These are phyloP conservation scores for Bacidia rubella DNA, from an alignment of 495 filamentous ascomycete species.

Conservation along the genomic window DNA sequence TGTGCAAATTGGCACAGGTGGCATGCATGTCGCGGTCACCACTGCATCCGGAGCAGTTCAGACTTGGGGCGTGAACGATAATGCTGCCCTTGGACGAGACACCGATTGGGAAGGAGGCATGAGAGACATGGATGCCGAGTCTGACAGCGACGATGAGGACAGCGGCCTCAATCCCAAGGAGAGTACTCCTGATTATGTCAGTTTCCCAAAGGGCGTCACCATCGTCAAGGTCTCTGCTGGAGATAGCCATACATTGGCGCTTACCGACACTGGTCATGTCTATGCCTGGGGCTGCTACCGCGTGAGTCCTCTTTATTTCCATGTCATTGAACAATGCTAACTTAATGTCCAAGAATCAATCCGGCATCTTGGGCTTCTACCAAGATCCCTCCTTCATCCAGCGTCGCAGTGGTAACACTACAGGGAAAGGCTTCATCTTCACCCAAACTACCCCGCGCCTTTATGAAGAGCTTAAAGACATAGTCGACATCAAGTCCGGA, in stretches of 20 bases:
- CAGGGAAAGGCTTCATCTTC: conserved; percentile 27
- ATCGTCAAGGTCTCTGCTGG: conserved; percentile 49
- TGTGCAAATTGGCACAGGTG: conserved; percentile 46
- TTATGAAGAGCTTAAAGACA: conserved; percentile 39
- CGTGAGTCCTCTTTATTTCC: conserved; percentile 28
- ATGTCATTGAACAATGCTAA: conserved; percentile 1
- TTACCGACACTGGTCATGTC: conserved; percentile 52
- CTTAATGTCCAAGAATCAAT: conserved; percentile 17
- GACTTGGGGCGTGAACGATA: conserved; percentile 59
- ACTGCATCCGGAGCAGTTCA: conserved; percentile 50
- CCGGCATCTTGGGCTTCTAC: conserved; percentile 37
- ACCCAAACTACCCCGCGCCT: conserved; percentile 31
- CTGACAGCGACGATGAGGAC: conserved; percentile 27
- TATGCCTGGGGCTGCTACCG: conserved; percentile 65
- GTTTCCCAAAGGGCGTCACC: conserved; percentile 40
- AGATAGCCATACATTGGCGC: conserved; percentile 50
- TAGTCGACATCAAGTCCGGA: conserved; percentile 42
- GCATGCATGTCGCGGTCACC: conserved; percentile 51
- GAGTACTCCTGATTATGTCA: conserved; percentile 43
- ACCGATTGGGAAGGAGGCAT: conserved; percentile 49
- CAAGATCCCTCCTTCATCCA: conserved; percentile 1
- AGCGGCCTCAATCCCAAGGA: conserved; percentile 48
- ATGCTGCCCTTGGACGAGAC: conserved; percentile 49
- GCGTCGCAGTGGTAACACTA: not conserved
- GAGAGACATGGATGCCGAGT: conserved; percentile 45